Evolutionary conservation across 148 eudicot genomes (phyloP), one percentile per base, ranked within the genome.

Genomic region (Tetragonia tetragonoides): DNA sequence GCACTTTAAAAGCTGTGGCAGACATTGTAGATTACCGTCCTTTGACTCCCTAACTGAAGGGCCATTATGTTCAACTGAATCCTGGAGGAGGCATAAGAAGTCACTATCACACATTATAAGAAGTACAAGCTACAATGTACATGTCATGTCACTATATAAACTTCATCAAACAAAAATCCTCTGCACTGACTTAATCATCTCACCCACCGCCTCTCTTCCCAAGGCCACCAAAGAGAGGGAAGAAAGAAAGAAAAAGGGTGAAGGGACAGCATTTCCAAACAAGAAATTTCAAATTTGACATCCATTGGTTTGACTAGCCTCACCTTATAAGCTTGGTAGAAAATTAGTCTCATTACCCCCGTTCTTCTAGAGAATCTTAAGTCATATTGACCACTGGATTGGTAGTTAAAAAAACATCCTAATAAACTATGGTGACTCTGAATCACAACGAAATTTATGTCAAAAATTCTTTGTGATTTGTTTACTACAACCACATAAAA

Each of bases 1-100:
- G 77, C 98, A 92, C 81, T 89, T 94, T 49, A 92, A 87, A 76
- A 94, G 87, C 82, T 88, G 74, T 68, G 84, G 83, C 66, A 89
- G 76, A 77, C 91, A 88, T 79, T 92, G 90, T 77, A 84, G 59
- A 74, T 82, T 86, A 23, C 28, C 75, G 69, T 88, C 89, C 83
- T 86, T 90, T 5, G 84, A 83, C 75, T 82, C 85, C 47, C 77
- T 83, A 51, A 47, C 70, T 41, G 86, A 86, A 38, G 79, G 63
- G 69, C 87, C 64, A 81, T 79, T 74, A 72, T 79, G 74, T 46
- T 87, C 86, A 56, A 83, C 74, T 86, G 89, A 92, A 37, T 79
- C 85, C 98, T 92, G 87, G 71, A 79, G 65, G 28, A 75, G 54
- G 60, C 49, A 69, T 56, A 23, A 62, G 23, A 68, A 68, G 41